These are phyloP conservation scores for Lactifluus volemus DNA, from an alignment of 768 basidiomycete genomes.

Conservation along the genomic window DNA sequence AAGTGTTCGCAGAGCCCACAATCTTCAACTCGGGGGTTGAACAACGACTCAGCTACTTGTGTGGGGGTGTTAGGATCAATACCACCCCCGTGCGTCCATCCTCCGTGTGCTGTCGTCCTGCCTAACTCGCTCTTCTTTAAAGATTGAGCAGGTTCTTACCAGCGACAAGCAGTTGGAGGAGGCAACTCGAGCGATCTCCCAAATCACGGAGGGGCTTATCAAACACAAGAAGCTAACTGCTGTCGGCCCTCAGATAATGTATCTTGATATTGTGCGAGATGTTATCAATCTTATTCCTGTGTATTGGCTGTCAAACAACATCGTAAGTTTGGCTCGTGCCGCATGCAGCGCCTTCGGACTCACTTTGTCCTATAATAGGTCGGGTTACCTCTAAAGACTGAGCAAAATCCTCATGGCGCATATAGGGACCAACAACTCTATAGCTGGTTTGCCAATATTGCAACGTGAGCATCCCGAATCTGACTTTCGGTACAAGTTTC, in stretches of 20 bases:
- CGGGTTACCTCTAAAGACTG: constrained; percentile 14
- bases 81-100: background rate
- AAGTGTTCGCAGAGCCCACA: background rate
- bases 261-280: constrained; percentile 55
- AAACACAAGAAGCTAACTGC: constrained; percentile 27
- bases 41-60: constrained; percentile 1
- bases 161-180: background rate
- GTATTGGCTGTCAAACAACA: constrained; percentile 48
- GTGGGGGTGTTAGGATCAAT: constrained; percentile 7
- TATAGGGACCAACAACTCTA: constrained; percentile 9
- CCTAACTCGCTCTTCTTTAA: background rate
- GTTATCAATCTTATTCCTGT: constrained; percentile 57
- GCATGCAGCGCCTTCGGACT: background rate
- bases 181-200: background rate
- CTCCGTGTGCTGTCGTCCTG: background rate
- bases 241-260: constrained; percentile 24
- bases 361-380: background rate
- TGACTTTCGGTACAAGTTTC: background rate
- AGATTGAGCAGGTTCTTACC: constrained; percentile 12
- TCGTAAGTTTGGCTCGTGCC: constrained; percentile 34
- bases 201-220: constrained; percentile 3
- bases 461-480: constrained; percentile 5
- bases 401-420: constrained; percentile 1
- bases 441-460: background rate
- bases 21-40: background rate